Base-by-base conservation (phyloP, 2,329 filamentous ascomycete species). In the Fusarium sp. region DNA sequence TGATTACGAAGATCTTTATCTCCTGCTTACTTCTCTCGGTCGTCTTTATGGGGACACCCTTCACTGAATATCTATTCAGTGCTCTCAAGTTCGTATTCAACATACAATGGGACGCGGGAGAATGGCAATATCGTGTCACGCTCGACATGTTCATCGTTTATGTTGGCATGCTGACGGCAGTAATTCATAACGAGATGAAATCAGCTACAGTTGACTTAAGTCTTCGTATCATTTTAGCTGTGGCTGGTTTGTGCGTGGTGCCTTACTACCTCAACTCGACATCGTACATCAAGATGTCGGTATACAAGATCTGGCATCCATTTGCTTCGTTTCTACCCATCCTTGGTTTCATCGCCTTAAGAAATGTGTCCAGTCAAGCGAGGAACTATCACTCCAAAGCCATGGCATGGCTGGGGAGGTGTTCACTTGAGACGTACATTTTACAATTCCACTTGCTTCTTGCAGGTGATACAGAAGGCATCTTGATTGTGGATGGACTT, bases 391-490 rank as follows among this genome's bases (percentile, higher is more conserved):
- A 68, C 66, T 76, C 85, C 13, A 79, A 83, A 13, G 81, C 79
- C 13, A 77, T 79, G 48, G 83, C 85, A 2, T 86, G 82, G 79
- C 74, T 90, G 2, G 88, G 89, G 3, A 79, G 80, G 4, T 84
- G 83, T 60, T 86, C 86, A 0, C 81, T 89, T 3, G 89, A 90
- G 76, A 84, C 86, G 1, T 89, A 86, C 69, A 80, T 88, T 10
- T 78, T 91, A 43, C 86, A 89, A 66, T 85, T 85, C 72, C 89
- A 91, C 74, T 81, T 89, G 51, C 88, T 86, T 83, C 82, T 90
- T 10, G 86, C 86, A 3, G 86, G 84, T 4, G 86, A 90, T 69
- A 84, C 84, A 5, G 84, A 83, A 30, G 86, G 84, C 0, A 69
- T 86, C 7, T 80, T 90, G 8, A 61, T 74, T 4, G 44, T 76